Evolutionary conservation across 495 filamentous ascomycete genomes (phyloP).

Genomic region (Penicillium malachiteum): DNA sequence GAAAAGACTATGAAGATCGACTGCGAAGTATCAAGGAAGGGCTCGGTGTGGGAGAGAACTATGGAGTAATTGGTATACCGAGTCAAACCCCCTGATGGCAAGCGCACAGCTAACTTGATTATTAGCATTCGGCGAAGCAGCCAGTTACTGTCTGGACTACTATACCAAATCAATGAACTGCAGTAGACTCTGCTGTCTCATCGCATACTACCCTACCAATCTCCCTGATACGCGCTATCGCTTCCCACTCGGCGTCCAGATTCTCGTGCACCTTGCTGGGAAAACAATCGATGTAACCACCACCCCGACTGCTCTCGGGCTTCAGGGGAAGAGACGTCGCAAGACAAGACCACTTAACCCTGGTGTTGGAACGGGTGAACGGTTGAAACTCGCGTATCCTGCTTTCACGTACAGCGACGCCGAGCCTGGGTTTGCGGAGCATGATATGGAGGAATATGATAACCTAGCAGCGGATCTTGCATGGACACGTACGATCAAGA

Average conservation of each 20-base stretch:
- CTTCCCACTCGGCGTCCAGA: slow-evolving; percentile 48
- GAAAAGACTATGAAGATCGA: slow-evolving; percentile 51
- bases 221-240: slow-evolving; percentile 49
- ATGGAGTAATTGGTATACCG: slow-evolving; percentile 45
- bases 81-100: background rate
- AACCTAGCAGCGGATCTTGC: slow-evolving; percentile 53
- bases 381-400: slow-evolving; percentile 36
- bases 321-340: slow-evolving; percentile 59
- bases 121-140: slow-evolving; percentile 58
- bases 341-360: slow-evolving; percentile 48
- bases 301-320: slow-evolving; percentile 55
- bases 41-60: slow-evolving; percentile 49
- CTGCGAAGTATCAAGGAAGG: slow-evolving; percentile 46
- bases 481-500: slow-evolving; percentile 53
- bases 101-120: slow-evolving; percentile 2
- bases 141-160: slow-evolving; percentile 54
- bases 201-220: slow-evolving; percentile 60
- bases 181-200: slow-evolving; percentile 47
- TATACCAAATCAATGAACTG: slow-evolving; percentile 46
- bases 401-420: slow-evolving; percentile 49
- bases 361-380: slow-evolving; percentile 54
- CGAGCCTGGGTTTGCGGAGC: slow-evolving; percentile 59
- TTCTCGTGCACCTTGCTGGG: slow-evolving; percentile 57
- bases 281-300: slow-evolving; percentile 44
- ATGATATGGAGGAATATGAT: slow-evolving; percentile 49